phyloP scores from a whole-genome alignment of 164 flowering plant genomes.

The Vitis labrusca region DNA sequence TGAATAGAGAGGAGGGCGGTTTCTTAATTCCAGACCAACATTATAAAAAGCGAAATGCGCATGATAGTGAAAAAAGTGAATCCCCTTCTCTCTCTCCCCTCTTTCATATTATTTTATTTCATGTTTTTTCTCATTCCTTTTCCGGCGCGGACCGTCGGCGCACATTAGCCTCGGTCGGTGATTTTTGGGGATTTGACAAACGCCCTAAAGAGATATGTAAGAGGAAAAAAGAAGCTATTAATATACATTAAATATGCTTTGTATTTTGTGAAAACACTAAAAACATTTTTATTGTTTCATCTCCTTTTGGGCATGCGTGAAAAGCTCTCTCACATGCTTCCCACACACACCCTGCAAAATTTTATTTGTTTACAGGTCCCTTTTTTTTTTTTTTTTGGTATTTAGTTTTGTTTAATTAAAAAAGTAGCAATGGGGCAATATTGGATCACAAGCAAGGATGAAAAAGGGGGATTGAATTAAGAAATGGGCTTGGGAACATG shows the following conservation, averaged over 20 bases:
- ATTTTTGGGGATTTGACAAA: background rate
- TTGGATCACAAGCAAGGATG: conserved; percentile 25
- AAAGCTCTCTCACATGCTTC: conserved; percentile 55
- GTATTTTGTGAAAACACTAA: no score
- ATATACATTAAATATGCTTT: no score
- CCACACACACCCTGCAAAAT: conserved; percentile 22
- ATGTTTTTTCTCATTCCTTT: background rate
- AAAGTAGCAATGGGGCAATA: conserved; percentile 1
- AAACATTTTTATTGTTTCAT: conserved; percentile 9
- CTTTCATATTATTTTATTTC: conserved; percentile 3
- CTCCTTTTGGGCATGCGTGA: conserved; percentile 57
- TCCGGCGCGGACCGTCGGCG: conserved; percentile 30
- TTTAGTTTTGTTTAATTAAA: background rate
- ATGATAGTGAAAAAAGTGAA: conserved; percentile 3
- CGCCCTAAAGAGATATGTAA: no score
- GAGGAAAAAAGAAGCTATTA: no score
- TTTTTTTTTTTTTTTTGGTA: background rate
- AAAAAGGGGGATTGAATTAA: background rate
- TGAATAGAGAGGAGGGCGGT: conserved; percentile 18
- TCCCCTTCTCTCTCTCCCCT: background rate
- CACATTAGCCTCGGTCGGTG: conserved; percentile 14
- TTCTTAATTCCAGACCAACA: conserved; percentile 41
- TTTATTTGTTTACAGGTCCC: background rate
- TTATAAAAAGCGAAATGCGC: conserved; percentile 6
- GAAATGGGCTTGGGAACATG: background rate